Evolutionary conservation across 768 basidiomycete species (phyloP).

Genomic region (Nevesoporus exiguus): DNA sequence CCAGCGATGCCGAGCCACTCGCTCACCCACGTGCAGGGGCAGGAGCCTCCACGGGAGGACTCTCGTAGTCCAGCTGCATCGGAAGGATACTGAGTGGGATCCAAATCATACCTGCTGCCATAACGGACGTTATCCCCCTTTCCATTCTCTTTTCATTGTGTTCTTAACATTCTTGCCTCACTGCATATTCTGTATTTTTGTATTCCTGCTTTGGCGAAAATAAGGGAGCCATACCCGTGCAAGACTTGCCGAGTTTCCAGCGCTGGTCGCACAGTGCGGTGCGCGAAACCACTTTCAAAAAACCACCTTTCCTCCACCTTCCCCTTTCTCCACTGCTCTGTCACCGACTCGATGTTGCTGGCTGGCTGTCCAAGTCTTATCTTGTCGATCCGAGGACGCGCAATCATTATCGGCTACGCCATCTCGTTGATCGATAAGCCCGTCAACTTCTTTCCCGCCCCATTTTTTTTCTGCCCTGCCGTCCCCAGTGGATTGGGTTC

Average conservation of each 20-base stretch:
- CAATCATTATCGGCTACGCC: conserved; percentile 29
- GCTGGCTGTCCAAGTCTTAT: conserved; percentile 31
- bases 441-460: conserved; percentile 30
- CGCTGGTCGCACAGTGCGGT: conserved; percentile 37
- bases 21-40: conserved; percentile 54
- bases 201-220: conserved; percentile 29
- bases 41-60: conserved; percentile 60
- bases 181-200: conserved; percentile 32
- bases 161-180: conserved; percentile 32
- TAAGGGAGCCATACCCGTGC: conserved; percentile 17
- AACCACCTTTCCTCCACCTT: conserved; percentile 3
- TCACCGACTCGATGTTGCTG: conserved; percentile 39
- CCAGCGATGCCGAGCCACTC: conserved; percentile 43
- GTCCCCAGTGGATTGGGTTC: conserved; percentile 29
- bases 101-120: conserved; percentile 18
- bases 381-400: conserved; percentile 34
- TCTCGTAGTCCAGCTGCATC: conserved; percentile 42
- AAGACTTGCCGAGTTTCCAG: conserved; percentile 26
- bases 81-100: conserved; percentile 28
- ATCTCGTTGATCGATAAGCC: conserved; percentile 47
- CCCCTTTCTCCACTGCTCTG: conserved; percentile 20
- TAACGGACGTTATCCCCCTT: conserved; percentile 31
- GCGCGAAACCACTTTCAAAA: conserved; percentile 25
- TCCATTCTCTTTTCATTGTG: conserved; percentile 34
- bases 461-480: conserved; percentile 17